Conservation (phyloP, 2,329 filamentous ascomycete genomes). For the Verticillium isaacii region DNA sequence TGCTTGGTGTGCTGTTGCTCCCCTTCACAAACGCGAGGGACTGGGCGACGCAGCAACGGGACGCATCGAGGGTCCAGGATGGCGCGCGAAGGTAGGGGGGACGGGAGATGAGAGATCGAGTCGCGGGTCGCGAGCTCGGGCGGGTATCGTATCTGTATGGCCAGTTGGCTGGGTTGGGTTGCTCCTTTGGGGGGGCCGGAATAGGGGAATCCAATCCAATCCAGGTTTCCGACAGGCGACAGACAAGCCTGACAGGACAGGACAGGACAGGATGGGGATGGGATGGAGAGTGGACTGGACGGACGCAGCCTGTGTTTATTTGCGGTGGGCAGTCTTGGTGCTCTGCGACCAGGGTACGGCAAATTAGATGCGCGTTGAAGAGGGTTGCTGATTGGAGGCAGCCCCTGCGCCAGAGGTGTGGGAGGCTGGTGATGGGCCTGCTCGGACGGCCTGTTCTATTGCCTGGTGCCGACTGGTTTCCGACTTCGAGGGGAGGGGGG, state of each 20-base stretch:
- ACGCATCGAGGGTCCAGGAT: background rate
- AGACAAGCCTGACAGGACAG: background rate
- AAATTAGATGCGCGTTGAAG: conserved; percentile 33
- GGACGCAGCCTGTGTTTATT: conserved; percentile 22
- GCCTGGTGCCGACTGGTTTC: background rate
- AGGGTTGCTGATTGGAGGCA: conserved; percentile 8
- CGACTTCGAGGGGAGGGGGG: background rate
- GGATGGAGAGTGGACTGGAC: background rate
- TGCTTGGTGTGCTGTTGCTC: background rate
- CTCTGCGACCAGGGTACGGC: conserved; percentile 18
- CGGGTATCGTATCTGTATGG: background rate
- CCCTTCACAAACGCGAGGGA: background rate
- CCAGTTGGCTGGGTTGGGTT: background rate
- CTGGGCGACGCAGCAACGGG: background rate
- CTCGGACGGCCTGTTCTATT: background rate
- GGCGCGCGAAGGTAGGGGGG: background rate
- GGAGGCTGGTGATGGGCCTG: background rate
- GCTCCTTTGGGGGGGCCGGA: background rate
- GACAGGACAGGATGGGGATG: background rate
- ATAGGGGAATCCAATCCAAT: background rate
- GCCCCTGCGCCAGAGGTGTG: background rate
- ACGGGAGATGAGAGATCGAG: background rate
- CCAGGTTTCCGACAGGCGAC: background rate
- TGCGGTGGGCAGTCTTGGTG: conserved; percentile 17
- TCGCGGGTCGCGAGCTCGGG: background rate